Base-by-base conservation (phyloP, 352 stramenopile genomes). In the Phytophthora capsici region DNA sequence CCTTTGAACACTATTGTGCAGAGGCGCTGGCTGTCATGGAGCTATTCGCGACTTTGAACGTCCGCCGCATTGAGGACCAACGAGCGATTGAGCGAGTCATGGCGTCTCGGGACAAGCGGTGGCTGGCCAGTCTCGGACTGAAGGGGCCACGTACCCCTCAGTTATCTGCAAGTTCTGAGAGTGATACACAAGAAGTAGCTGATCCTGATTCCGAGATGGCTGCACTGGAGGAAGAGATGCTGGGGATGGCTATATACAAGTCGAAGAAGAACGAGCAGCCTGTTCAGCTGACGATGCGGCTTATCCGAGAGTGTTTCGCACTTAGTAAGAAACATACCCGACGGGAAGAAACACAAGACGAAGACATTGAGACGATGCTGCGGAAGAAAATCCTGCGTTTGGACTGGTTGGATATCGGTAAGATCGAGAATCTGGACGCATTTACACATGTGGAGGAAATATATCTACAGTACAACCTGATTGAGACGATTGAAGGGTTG, bases 391-490 rank as follows among this genome's bases (percentile, higher is more conserved):
- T 77, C 25, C 52, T 94, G 37, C 76, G 85, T 4, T 41, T 94
- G 5, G 85, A 94, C 72, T 92, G 82, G 85, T 73, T 90, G 28
- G 81, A 80, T 52, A 77, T 94, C 23, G 71, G 77, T 26, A 71
- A 75, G 47, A 90, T 94, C 34, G 85, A 94, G 51, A 92, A 94
- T 43, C 49, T 94, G 4, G 82, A 94, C 25, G 83, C 74, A 44
- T 91, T 91, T 47, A 88, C 78, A 26, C 82, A 92, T 44, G 63
- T 94, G 28, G 70, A 89, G 40, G 83, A 92, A 57, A 53, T 94
- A 25, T 92, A 92, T 54, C 71, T 94, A 3, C 85, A 94, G 69
- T 83, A 90, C 56, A 94, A 94, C 60, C 38, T 85, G 41, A 80
- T 94, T 16, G 50, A 75, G 37, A 53, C n/a, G 16, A 82, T 94